Evolutionary conservation across 2,329 filamentous ascomycete species (phyloP).

Genomic region (Ilyonectria robusta): DNA sequence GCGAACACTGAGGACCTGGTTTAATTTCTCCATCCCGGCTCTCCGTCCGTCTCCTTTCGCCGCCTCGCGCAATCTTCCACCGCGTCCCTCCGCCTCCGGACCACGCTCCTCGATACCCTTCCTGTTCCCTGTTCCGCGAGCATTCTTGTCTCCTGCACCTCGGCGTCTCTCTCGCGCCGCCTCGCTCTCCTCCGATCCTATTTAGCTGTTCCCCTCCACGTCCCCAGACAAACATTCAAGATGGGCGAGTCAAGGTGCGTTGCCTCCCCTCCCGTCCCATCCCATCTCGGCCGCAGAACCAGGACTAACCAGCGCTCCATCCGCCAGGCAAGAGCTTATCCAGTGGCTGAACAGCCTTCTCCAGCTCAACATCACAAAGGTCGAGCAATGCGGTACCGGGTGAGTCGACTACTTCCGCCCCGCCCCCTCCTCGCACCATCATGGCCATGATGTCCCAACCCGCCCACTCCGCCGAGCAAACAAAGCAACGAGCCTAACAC

Average conservation of each 20-base stretch:
- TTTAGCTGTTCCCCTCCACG: slow-evolving; percentile 26
- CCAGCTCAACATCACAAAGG: slow-evolving; percentile 97
- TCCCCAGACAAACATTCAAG: slow-evolving; percentile 49
- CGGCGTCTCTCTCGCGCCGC: slow-evolving; percentile 18
- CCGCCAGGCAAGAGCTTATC: slow-evolving; percentile 89
- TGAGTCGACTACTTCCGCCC: slow-evolving; percentile 58
- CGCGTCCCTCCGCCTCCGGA: slow-evolving; percentile 10
- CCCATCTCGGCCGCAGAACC: slow-evolving; percentile 2
- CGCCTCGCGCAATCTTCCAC: slow-evolving; percentile 41
- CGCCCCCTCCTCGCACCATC: slow-evolving; percentile 47
- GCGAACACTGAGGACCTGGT: slow-evolving; percentile 38
- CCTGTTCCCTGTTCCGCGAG: slow-evolving; percentile 25
- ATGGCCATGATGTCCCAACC: slow-evolving; percentile 25
- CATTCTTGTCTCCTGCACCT: slow-evolving; percentile 21
- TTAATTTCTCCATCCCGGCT: slow-evolving; percentile 49
- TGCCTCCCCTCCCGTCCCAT: slow-evolving; percentile 18
- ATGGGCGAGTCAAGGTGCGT: slow-evolving; percentile 66
- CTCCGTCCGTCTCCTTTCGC: slow-evolving; percentile 22
- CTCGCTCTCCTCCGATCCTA: slow-evolving; percentile 16
- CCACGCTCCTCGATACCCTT: slow-evolving; percentile 25
- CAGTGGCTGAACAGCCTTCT: slow-evolving; percentile 98
- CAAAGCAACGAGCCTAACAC: slow-evolving; percentile 7
- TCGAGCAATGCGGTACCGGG: slow-evolving; percentile 99
- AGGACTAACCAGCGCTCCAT: slow-evolving; percentile 22
- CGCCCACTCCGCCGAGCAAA: slow-evolving; percentile 36